These are phyloP conservation scores for Clarkia xantiana DNA, from an alignment of 345 rosid genomes.

Conservation along the genomic window DNA sequence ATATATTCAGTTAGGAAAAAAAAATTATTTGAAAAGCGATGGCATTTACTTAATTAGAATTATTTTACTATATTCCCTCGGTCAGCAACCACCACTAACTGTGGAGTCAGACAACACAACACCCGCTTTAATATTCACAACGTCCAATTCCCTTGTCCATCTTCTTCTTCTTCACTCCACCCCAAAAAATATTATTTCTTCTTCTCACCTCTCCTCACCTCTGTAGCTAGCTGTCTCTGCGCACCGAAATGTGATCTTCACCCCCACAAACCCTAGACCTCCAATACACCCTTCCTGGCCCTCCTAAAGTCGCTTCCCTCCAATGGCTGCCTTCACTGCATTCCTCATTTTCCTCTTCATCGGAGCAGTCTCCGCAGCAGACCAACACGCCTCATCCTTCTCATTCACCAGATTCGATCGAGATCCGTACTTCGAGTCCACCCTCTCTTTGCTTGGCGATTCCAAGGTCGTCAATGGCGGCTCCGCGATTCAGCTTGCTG, in stretches of 20 bases:
- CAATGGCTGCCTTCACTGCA: too few relatives aligned
- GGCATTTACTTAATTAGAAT: not conserved
- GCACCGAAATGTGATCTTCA: conserved; percentile 4
- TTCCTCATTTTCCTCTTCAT: conserved; percentile 18
- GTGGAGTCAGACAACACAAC: not conserved
- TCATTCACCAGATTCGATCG: conserved; percentile 29
- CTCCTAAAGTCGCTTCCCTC: not conserved
- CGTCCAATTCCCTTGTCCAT: conserved; percentile 20
- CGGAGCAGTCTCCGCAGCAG: conserved; percentile 19
- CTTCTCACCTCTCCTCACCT: conserved; percentile 3
- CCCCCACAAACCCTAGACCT: conserved; percentile 14
- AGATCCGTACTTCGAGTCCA: conserved; percentile 38
- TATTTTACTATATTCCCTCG: conserved; percentile 10
- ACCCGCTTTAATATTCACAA: conserved; percentile 27
- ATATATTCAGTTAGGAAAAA: too few relatives aligned
- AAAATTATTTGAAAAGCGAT: too few relatives aligned
- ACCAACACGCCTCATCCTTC: conserved; percentile 24
- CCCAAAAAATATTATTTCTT: conserved; percentile 1
- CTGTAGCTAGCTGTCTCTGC: conserved; percentile 18
- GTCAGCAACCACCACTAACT: too few relatives aligned
- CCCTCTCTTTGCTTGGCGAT: conserved; percentile 46
- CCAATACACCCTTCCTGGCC: not conserved
- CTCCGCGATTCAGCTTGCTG: conserved; percentile 47
- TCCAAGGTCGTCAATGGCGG: conserved; percentile 35
- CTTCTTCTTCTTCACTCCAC: not conserved